Evolutionary conservation across 495 filamentous ascomycete species (phyloP).

Genomic region (Bacidia rubella): DNA sequence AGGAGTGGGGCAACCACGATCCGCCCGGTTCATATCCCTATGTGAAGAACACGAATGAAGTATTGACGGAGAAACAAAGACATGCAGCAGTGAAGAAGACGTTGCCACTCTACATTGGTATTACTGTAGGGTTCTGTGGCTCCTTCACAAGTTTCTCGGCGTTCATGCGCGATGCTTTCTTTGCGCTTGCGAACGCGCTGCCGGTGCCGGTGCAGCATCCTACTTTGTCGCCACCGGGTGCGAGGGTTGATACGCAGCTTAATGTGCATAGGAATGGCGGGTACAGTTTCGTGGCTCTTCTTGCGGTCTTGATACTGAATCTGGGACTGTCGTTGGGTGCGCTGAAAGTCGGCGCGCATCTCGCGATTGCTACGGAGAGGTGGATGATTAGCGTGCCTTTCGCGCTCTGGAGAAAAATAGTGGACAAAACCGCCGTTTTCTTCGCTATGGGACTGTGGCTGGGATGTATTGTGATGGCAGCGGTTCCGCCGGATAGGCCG

Average conservation of each 20-base stretch:
- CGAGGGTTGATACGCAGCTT: constrained; percentile 4
- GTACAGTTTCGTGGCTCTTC: constrained; percentile 67
- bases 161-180: constrained; percentile 73
- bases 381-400: constrained; percentile 38
- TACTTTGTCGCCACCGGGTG: constrained; percentile 12
- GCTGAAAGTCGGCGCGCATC: constrained; percentile 61
- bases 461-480: constrained; percentile 59
- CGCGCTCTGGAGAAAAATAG: constrained; percentile 36
- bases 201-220: constrained; percentile 30
- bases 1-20: constrained; percentile 58
- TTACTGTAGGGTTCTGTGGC: constrained; percentile 89
- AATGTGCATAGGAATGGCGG: constrained; percentile 47
- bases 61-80: constrained; percentile 18
- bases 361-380: constrained; percentile 50
- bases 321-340: constrained; percentile 54
- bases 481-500: constrained; percentile 56
- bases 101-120: constrained; percentile 79
- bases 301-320: constrained; percentile 56
- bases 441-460: constrained; percentile 65
- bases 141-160: constrained; percentile 85
- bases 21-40: constrained; percentile 16
- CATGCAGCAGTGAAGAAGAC: constrained; percentile 59
- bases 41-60: constrained; percentile 2
- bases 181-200: constrained; percentile 68
- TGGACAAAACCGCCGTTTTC: constrained; percentile 50